A percentile compares a stretch with the other conserved stretches of the same genome.
Evolutionary conservation across 2,329 filamentous ascomycete species (phyloP).

Genomic region (Penicillium rolfsii): DNA sequence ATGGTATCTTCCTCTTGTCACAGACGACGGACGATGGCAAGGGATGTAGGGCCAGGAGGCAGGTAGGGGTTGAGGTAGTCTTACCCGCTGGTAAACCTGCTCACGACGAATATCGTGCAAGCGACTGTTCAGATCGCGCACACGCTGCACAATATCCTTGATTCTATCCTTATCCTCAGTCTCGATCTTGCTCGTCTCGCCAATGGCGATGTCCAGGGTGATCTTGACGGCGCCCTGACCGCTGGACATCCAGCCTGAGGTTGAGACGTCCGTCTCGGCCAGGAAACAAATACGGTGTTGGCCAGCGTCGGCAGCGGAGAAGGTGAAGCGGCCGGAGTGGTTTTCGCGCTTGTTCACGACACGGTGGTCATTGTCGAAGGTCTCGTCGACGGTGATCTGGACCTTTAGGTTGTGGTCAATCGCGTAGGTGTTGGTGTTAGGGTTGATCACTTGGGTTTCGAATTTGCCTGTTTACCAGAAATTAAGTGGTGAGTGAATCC

Average conservation of each 20-base stretch:
- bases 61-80: constrained; percentile 26
- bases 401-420: constrained; percentile 77
- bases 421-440: constrained; percentile 67
- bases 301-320: constrained; percentile 90
- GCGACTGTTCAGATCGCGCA: constrained; percentile 85
- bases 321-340: constrained; percentile 83
- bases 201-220: constrained; percentile 87
- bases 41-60: neutral
- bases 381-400: constrained; percentile 91
- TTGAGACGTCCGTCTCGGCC: constrained; percentile 71
- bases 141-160: constrained; percentile 81
- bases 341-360: constrained; percentile 84
- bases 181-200: constrained; percentile 91
- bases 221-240: constrained; percentile 79
- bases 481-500: neutral
- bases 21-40: neutral
- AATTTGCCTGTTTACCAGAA: constrained; percentile 68
- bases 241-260: constrained; percentile 71
- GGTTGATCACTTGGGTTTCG: constrained; percentile 80
- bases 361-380: constrained; percentile 97
- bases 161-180: constrained; percentile 93
- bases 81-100: constrained; percentile 92
- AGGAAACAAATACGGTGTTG: constrained; percentile 96
- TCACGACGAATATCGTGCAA: constrained; percentile 88
- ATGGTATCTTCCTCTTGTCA: no score